Percentiles rank a stretch among this genome's conserved stretches.
Conservation (phyloP, 2,329 filamentous ascomycete species). For the Xylariaceae sp. region DNA sequence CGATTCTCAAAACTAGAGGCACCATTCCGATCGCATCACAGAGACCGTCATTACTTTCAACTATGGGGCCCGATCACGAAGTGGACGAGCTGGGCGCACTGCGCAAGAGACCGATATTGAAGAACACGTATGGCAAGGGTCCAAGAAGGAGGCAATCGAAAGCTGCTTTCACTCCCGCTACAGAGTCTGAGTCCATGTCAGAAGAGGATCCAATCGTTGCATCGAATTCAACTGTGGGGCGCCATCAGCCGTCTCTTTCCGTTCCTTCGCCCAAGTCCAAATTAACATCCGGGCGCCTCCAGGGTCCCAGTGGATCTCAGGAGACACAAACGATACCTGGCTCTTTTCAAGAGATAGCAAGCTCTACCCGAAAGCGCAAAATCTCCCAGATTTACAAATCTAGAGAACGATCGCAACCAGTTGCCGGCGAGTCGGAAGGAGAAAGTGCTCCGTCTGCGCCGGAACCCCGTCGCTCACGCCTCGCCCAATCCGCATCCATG, state of each 20-base stretch:
- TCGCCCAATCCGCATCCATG: constrained; percentile 15
- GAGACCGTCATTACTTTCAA: constrained; percentile 7
- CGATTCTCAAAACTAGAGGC: constrained; percentile 1
- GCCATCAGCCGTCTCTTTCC: constrained; percentile 15
- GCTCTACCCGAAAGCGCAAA: constrained; percentile 29
- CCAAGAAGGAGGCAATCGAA: constrained; percentile 26
- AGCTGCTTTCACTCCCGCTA: constrained; percentile 21
- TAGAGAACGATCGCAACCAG: constrained; percentile 21
- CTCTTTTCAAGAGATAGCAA: constrained; percentile 11
- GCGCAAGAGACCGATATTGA: constrained; percentile 27
- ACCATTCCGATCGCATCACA: constrained; percentile 1
- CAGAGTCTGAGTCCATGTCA: constrained; percentile 26
- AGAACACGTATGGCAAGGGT: constrained; percentile 27
- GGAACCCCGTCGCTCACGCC: constrained; percentile 22
- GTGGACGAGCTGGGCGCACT: constrained; percentile 23
- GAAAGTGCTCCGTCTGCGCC: constrained; percentile 14
- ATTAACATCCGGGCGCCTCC: constrained; percentile 15
- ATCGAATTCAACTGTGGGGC: constrained; percentile 19
- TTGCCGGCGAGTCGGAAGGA: constrained; percentile 13
- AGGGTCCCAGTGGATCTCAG: constrained; percentile 9
- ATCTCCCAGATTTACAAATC: constrained; percentile 27
- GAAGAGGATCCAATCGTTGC: constrained; percentile 27
- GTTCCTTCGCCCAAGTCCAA: constrained; percentile 20
- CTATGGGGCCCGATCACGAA: constrained; percentile 26
- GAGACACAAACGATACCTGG: constrained; percentile 12